Conservation (phyloP, 306 rosid genomes). For the Malus sieversii region DNA sequence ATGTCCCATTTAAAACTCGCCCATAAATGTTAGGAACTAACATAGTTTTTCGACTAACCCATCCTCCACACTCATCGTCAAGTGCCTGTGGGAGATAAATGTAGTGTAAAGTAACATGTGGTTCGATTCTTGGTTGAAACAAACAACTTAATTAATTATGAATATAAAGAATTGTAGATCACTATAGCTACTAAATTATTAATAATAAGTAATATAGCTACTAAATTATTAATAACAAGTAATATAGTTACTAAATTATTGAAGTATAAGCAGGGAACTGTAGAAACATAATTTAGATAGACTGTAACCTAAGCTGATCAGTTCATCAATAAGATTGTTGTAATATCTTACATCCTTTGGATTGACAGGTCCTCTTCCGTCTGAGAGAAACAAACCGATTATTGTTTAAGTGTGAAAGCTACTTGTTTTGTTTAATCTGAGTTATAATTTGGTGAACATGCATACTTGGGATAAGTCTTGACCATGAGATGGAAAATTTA, state of each 20-base stretch:
- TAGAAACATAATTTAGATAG: background rate
- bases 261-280: too few species aligned
- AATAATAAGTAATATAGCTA: too few species aligned
- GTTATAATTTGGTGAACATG: too few species aligned
- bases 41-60: slow-evolving; percentile 53
- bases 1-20: background rate
- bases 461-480: too few species aligned
- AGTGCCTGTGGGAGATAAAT: slow-evolving; percentile 48
- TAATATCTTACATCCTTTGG: slow-evolving; percentile 63
- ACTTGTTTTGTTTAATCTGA: too few species aligned
- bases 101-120: slow-evolving; percentile 56
- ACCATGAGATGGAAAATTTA: too few species aligned
- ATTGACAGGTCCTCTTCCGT: slow-evolving; percentile 63
- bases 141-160: too few species aligned
- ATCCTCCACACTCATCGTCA: slow-evolving; percentile 78
- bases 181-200: background rate
- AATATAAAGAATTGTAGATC: background rate
- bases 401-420: too few species aligned
- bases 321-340: slow-evolving; percentile 65
- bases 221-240: too few species aligned
- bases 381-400: slow-evolving; percentile 11
- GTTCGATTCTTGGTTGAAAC: slow-evolving; percentile 50
- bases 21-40: slow-evolving; percentile 15
- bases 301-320: slow-evolving; percentile 39
- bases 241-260: too few species aligned